Evolutionary conservation across 768 basidiomycete species (phyloP).

Genomic region (Ephemerocybe angulata): DNA sequence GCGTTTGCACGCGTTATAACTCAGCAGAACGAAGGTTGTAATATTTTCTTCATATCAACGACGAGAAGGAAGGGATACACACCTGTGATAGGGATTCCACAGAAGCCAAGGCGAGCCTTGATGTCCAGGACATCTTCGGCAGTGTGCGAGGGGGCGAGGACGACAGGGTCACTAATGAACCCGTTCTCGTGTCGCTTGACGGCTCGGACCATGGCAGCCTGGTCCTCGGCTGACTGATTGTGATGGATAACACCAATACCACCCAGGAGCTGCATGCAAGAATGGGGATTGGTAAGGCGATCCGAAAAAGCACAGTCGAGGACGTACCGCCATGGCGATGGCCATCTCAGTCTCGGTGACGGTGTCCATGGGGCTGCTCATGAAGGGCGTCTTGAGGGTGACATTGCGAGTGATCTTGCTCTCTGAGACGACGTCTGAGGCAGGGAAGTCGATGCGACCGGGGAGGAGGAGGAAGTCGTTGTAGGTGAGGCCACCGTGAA

Average conservation of each 20-base stretch:
- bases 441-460: slow-evolving; percentile 93
- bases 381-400: slow-evolving; percentile 88
- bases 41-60: slow-evolving; percentile 43
- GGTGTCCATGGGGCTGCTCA: slow-evolving; percentile 99
- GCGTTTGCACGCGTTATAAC: slow-evolving; percentile 54
- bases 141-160: slow-evolving; percentile 69
- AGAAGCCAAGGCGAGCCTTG: slow-evolving; percentile 89
- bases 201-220: slow-evolving; percentile 95
- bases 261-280: slow-evolving; percentile 64
- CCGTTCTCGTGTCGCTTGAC: slow-evolving; percentile 99
- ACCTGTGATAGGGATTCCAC: slow-evolving; percentile 98
- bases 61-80: slow-evolving; percentile 30
- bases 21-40: slow-evolving; percentile 92
- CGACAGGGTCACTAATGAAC: slow-evolving; percentile 94
- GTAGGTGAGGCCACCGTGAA: slow-evolving; percentile 93
- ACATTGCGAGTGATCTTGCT: slow-evolving; percentile 89
- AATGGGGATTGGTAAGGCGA: slow-evolving; percentile 14
- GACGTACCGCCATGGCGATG: slow-evolving; percentile 82
- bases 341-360: slow-evolving; percentile 96
- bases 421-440: slow-evolving; percentile 76
- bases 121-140: slow-evolving; percentile 92
- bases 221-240: slow-evolving; percentile 78
- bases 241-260: slow-evolving; percentile 99
- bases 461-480: slow-evolving; percentile 95
- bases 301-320: slow-evolving; percentile 8